Evolutionary conservation across 257 asterid species (phyloP), one percentile per base, ranked within the genome.

Genomic region (Solanum piurae): DNA sequence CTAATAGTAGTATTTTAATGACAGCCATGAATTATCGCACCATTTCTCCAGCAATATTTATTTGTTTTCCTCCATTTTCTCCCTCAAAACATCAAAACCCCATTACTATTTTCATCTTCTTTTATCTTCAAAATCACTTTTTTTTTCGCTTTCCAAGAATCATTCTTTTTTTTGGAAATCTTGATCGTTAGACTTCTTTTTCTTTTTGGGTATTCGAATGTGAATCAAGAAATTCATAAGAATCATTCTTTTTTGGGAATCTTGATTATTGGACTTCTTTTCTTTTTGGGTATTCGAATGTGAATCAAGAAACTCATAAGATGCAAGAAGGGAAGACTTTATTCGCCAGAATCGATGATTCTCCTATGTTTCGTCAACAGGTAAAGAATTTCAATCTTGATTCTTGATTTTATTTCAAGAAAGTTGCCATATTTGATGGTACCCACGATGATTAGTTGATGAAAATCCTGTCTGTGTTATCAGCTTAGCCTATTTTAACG

Each of bases 281-380:
- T 71, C 68, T 69, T 18, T 86, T 25, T 77, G n/a, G 84, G 31
- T 23, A 62, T 85, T 88, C 87, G 36, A 85, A 52, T 85, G 76
- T 33, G 13, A 20, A 21, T 71, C 69, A 38, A 66, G 76, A 66
- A 60, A 77, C 58, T 82, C 69, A 88, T 88, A 40, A 88, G 88
- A 91, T 91, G 95, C 96, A 93, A 80, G 94, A 92, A 83, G 95
- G 91, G 77, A 91, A 83, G 85, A 94, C 94, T 95, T 93, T 90
- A 87, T 94, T 95, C 91, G 87, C 95, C 49, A 93, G 92, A 90
- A 94, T 96, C 69, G 99, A 96, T 83, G 99, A 96, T 91, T 96
- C 99, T 27, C 99, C 99, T 9, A 96, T 96, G 99, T 95, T 96
- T 87, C 98, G 99, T 86, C 98, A 96, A 89, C 98, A 96, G 99